phyloP scores from a whole-genome alignment of 2,329 filamentous ascomycete species.

The Alternaria postmessia region DNA sequence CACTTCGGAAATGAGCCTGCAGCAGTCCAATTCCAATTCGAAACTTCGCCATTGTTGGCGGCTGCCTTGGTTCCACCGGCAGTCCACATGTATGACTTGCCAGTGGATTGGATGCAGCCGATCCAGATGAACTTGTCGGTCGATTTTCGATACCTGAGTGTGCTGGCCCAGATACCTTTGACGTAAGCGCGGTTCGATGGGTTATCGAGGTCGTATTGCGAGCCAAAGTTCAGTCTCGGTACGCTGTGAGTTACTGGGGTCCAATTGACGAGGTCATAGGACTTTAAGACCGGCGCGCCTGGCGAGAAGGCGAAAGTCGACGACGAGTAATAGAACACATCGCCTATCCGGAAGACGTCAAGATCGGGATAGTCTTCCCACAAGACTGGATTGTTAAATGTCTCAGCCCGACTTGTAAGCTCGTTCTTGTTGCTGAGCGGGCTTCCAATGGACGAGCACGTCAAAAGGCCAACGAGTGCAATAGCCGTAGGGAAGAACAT shows the following conservation, averaged over 20 bases:
- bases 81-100: constrained; percentile 64
- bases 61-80: constrained; percentile 53
- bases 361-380: constrained; percentile 65
- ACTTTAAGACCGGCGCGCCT: constrained; percentile 64
- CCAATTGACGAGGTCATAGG: constrained; percentile 64
- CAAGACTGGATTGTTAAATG: constrained; percentile 62
- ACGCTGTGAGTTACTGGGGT: constrained; percentile 53
- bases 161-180: constrained; percentile 65
- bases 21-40: constrained; percentile 53
- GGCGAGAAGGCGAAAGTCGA: constrained; percentile 66
- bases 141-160: constrained; percentile 61
- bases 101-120: constrained; percentile 60
- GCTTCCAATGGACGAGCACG: constrained; percentile 1
- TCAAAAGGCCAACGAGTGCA: background rate
- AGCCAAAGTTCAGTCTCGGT: constrained; percentile 48
- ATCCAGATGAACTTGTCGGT: constrained; percentile 65
- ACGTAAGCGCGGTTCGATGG: constrained; percentile 57
- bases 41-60: constrained; percentile 41
- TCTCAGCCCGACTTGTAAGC: constrained; percentile 18
- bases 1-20: constrained; percentile 54
- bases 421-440: constrained; percentile 2
- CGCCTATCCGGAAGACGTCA: constrained; percentile 61
- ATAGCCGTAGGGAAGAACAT: constrained; percentile 13
- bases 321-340: constrained; percentile 63
- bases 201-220: constrained; percentile 59